These are phyloP conservation scores for Lactuca saligna DNA, from an alignment of 129 eudicot species.

Conservation along the genomic window DNA sequence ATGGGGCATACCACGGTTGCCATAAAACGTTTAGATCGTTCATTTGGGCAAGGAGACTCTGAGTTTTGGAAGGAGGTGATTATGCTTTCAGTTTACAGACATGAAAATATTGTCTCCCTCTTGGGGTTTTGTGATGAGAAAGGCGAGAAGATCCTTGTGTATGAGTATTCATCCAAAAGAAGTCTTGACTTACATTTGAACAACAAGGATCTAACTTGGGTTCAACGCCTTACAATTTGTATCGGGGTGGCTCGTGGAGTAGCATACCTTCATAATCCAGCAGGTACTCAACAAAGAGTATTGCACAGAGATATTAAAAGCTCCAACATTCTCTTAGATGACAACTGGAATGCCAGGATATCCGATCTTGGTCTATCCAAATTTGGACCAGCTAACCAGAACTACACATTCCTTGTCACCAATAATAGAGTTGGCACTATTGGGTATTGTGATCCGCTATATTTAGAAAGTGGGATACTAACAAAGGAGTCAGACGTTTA, in stretches of 20 bases:
- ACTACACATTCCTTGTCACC: not conserved
- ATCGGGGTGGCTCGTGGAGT: not conserved
- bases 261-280: not conserved
- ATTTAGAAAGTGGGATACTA: not conserved
- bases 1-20: not conserved
- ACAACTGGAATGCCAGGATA: not conserved
- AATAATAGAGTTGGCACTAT: not conserved
- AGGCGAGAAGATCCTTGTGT: no score
- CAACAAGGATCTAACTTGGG: not conserved
- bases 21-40: not conserved
- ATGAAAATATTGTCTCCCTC: no score
- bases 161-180: not conserved
- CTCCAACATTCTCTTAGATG: not conserved
- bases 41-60: not conserved
- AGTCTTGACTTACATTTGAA: not conserved
- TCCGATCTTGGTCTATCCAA: not conserved
- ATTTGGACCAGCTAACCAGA: not conserved
- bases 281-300: not conserved
- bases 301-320: not conserved
- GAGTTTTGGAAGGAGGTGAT: not conserved
- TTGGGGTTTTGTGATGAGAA: no score
- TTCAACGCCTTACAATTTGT: not conserved
- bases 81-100: no score
- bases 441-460: not conserved
- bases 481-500: not conserved